A percentile compares a stretch with the other conserved stretches of the same genome.
These are phyloP conservation scores for Casuarina glauca DNA, from an alignment of 306 rosid species.

Conservation along the genomic window DNA sequence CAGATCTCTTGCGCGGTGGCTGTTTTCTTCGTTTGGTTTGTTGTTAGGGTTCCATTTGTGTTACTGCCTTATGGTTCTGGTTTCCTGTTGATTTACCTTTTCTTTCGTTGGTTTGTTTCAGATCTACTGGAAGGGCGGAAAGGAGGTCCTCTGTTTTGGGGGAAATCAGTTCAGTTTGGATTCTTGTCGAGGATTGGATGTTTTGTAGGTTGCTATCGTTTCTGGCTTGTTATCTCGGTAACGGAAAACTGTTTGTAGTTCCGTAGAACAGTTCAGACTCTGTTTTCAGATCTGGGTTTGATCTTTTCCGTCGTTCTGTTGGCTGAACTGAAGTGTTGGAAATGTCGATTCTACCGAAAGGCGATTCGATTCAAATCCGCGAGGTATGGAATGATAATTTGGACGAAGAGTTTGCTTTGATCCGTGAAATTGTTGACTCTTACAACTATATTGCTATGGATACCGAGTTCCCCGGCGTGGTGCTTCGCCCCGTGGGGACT, in stretches of 20 bases:
- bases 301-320: slow-evolving; percentile 20
- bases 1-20: slow-evolving; percentile 39
- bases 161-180: slow-evolving; percentile 40
- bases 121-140: slow-evolving; percentile 47
- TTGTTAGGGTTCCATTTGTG: slow-evolving; percentile 38
- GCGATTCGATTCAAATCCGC: slow-evolving; percentile 75
- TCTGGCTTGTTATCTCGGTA: background rate
- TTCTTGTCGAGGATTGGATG: slow-evolving; percentile 15
- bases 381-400: slow-evolving; percentile 89
- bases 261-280: background rate
- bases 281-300: slow-evolving; percentile 59
- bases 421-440: slow-evolving; percentile 66
- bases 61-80: slow-evolving; percentile 14
- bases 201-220: slow-evolving; percentile 10
- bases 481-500: slow-evolving; percentile 77
- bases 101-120: slow-evolving; percentile 30
- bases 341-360: slow-evolving; percentile 78
- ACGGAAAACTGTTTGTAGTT: slow-evolving; percentile 9
- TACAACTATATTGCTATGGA: slow-evolving; percentile 79
- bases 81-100: background rate
- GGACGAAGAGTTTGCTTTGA: slow-evolving; percentile 70
- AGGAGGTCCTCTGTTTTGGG: slow-evolving; percentile 7
- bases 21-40: slow-evolving; percentile 20
- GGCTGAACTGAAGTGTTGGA: slow-evolving; percentile 30
- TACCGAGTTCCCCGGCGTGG: slow-evolving; percentile 92